Evolutionary conservation across 176 grass and related monocot species (phyloP).

Genomic region (Tillandsia fasciculata): DNA sequence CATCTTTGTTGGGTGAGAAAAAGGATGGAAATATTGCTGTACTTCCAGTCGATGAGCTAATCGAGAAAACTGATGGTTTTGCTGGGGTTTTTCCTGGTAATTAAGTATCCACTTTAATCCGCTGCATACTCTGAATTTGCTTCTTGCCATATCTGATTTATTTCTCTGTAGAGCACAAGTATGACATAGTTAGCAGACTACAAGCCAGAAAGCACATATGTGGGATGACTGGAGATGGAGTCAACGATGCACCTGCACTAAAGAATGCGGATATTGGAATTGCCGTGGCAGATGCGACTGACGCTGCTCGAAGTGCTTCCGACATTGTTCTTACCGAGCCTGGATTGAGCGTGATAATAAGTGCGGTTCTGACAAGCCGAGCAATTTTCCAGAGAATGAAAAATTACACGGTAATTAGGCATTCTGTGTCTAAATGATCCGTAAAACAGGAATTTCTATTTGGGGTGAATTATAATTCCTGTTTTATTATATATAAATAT

Average conservation of each 20-base stretch:
- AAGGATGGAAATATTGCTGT: slow-evolving; percentile 41
- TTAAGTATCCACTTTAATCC: slow-evolving; percentile 12
- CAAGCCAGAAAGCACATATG: slow-evolving; percentile 61
- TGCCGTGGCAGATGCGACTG: slow-evolving; percentile 53
- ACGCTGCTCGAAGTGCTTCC: slow-evolving; percentile 46
- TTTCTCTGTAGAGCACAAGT: slow-evolving; percentile 42
- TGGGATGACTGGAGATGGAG: slow-evolving; percentile 60
- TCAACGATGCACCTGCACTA: slow-evolving; percentile 26
- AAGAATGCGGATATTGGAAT: slow-evolving; percentile 8
- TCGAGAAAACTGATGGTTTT: slow-evolving; percentile 21
- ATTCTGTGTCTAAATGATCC: no score
- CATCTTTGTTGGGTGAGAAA: slow-evolving; percentile 41
- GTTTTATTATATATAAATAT: background rate
- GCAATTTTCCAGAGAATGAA: slow-evolving; percentile 64
- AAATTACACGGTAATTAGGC: slow-evolving; percentile 36
- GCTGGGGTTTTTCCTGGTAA: slow-evolving; percentile 51
- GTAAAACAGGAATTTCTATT: no score
- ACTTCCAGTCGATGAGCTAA: slow-evolving; percentile 40
- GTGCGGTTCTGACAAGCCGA: slow-evolving; percentile 45
- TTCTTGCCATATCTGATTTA: slow-evolving; percentile 22
- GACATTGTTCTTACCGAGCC: slow-evolving; percentile 58
- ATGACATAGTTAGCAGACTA: slow-evolving; percentile 48
- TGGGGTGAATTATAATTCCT: no score
- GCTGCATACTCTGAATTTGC: background rate
- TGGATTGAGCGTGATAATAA: slow-evolving; percentile 61